Base-by-base conservation (phyloP, 805 yeast genomes). In the Ogataea naganishii region DNA sequence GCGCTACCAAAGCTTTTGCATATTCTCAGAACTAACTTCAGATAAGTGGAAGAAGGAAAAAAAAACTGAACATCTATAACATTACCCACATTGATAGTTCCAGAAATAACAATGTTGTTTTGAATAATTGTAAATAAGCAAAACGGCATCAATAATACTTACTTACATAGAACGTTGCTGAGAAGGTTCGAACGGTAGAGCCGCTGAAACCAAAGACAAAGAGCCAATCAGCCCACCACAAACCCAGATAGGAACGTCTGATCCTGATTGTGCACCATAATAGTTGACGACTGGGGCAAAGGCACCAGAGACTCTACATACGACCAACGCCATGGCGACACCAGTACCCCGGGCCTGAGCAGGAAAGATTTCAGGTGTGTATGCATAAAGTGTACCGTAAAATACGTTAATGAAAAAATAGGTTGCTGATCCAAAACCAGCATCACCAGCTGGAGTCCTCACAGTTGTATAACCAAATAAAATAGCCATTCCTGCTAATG, bases 341-440 rank as follows among this genome's bases (percentile, higher is more conserved):
- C 78, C 82, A 2, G 82, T 75, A 11, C 76, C 75, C 47, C 72
- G 53, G 13, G 64, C 60, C 30, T 57, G 49, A 1, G 71, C 53
- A 23, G 76, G 76, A 49, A 76, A 64, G 15, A 72, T 69, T 44
- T 76, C 80, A 0, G 82, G 83, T 3, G 81, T 74, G 44, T 72
- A 75, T 4, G 81, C 82, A 43, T 73, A 76, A 14, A 76, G 51
- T 14, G 70, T 67, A 4, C 75, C 79, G 46, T 71, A 75, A 44
- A 70, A 70, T 33, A 72, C 58, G 48, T 64, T 59, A 34, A 64
- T 43, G 33, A 60, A 58, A 45, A 65, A 50, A 36, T 69, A 72
- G 13, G 78, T 70, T 20, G 67, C 66, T 9, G 68, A 51, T 20
- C 62, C 56, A 29, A 65, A 58, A 5, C 64, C 69, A 28, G 77